Percentiles rank a stretch among this genome's conserved stretches.
Evolutionary conservation across 176 grass and related monocot genomes (phyloP).

Genomic region (Cocos nucifera): DNA sequence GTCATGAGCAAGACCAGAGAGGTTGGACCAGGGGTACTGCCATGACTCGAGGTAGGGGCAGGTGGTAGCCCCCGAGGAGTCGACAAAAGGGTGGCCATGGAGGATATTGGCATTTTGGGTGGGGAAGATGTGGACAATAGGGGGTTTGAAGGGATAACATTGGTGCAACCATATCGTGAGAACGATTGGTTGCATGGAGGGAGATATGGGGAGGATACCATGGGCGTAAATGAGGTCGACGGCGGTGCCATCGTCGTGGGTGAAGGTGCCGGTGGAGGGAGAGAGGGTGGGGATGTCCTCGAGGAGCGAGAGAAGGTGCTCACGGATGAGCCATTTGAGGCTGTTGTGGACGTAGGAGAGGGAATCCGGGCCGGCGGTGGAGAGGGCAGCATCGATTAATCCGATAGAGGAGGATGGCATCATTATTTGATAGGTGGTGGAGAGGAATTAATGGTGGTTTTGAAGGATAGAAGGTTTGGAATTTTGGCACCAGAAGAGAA

Average conservation of each 20-base stretch:
- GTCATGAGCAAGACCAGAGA: slow-evolving; percentile 2
- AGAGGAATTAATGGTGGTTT: too few species aligned
- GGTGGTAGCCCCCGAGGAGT: slow-evolving; percentile 12
- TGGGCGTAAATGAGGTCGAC: slow-evolving; percentile 28
- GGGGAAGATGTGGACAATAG: slow-evolving; percentile 18
- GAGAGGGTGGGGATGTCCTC: slow-evolving; percentile 29
- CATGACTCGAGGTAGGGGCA: slow-evolving; percentile 19
- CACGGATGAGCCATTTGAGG: slow-evolving; percentile 24
- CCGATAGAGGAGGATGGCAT: too few species aligned
- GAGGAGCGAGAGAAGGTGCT: slow-evolving; percentile 28
- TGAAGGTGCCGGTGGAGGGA: slow-evolving; percentile 28
- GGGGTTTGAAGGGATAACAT: slow-evolving; percentile 12
- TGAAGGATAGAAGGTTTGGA: too few species aligned
- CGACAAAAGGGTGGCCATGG: slow-evolving; percentile 28
- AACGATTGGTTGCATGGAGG: slow-evolving; percentile 8
- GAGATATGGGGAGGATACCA: slow-evolving; percentile 17
- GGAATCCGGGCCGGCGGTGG: not conserved
- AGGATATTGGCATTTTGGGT: not conserved
- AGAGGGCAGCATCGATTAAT: slow-evolving; percentile 26
- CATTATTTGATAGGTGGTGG: too few species aligned
- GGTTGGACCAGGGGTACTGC: slow-evolving; percentile 21
- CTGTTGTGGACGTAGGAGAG: slow-evolving; percentile 23
- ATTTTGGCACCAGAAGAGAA: too few species aligned
- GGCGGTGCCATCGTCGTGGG: slow-evolving; percentile 15
- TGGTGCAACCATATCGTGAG: slow-evolving; percentile 27